Evolutionary conservation across 768 basidiomycete species (phyloP), one percentile per base, ranked within the genome.

Genomic region (Boletus pseudo-olivaceus): DNA sequence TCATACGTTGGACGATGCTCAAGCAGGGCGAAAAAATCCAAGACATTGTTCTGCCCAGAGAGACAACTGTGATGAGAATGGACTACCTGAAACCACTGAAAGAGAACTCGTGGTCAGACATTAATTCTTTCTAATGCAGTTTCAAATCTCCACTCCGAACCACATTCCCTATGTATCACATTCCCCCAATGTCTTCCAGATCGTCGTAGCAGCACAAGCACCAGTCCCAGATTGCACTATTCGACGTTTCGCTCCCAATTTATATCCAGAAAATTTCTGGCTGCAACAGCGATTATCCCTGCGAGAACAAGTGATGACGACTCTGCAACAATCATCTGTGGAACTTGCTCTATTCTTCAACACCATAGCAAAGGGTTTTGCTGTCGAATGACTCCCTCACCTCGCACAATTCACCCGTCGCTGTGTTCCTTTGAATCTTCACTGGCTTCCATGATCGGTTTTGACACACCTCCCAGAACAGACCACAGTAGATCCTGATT

Each of bases 1-100:
- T 96, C 14, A 75, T 96, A 50, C 81, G 91, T 19, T 89, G 87
- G 82, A 90, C 89, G 7, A 80, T 88, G 44, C 71, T 93, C 33
- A 93, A 91, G 63, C 71, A 90, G 47, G 93, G 87, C 10, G 82
- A 88, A 51, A 85, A 80, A 50, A 74, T 87, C 1, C 83, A 90
- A 65, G 84, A 90, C 61, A 72, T 92, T 17, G 81, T 87, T 29
- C 59, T 67, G 40, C 73, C 80, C 46, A 78, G 79, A 39, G 75
- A 78, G 57, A 77, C 76, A 59, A 74, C 75, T 1, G 70, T 75
- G 19, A 67, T 67, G 53, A 62, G 67, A 45, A 49, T 56, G 61
- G 68, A 65, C 49, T 65, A 61, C 43, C 48, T 65, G 39, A 69
- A 54, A 19, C 56, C 62, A 15, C 49, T 42, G 29, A 64, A 59